These are phyloP conservation scores for Phytopythium sindhum DNA, from an alignment of 352 stramenopile genomes.

Conservation along the genomic window DNA sequence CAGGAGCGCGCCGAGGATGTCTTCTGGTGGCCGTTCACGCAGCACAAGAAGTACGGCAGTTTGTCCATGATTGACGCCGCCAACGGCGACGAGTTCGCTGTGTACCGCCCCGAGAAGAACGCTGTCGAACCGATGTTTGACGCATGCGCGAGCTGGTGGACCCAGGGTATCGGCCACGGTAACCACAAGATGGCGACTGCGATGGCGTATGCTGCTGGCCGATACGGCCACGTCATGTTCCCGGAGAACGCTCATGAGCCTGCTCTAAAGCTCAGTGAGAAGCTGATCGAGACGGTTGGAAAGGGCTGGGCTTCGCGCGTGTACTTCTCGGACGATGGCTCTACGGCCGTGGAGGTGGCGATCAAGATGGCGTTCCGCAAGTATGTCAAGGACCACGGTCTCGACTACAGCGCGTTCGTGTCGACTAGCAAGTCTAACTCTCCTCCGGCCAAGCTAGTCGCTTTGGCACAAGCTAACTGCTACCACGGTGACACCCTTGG, in stretches of 20 bases:
- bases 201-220: conserved; percentile 84
- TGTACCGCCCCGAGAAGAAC: conserved; percentile 45
- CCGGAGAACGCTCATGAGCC: conserved; percentile 88
- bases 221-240: conserved; percentile 93
- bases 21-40: conserved; percentile 94
- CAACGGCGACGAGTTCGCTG: conserved; percentile 84
- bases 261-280: conserved; percentile 73
- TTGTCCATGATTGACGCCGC: conserved; percentile 89
- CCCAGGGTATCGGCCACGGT: conserved; percentile 88
- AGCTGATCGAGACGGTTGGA: conserved; percentile 72
- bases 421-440: conserved; percentile 12
- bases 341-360: conserved; percentile 87
- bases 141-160: conserved; percentile 92
- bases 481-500: conserved; percentile 92
- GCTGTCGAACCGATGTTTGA: conserved; percentile 78
- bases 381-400: conserved; percentile 61
- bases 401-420: conserved; percentile 54
- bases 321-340: conserved; percentile 91
- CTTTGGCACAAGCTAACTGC: conserved; percentile 85
- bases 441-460: conserved; percentile 55
- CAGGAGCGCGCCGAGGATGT: conserved; percentile 56
- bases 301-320: conserved; percentile 84
- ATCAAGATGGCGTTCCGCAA: conserved; percentile 92
- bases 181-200: conserved; percentile 87
- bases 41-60: conserved; percentile 84